Conservation (phyloP, 163 green algal genomes). For the Chlorella variabilis region DNA sequence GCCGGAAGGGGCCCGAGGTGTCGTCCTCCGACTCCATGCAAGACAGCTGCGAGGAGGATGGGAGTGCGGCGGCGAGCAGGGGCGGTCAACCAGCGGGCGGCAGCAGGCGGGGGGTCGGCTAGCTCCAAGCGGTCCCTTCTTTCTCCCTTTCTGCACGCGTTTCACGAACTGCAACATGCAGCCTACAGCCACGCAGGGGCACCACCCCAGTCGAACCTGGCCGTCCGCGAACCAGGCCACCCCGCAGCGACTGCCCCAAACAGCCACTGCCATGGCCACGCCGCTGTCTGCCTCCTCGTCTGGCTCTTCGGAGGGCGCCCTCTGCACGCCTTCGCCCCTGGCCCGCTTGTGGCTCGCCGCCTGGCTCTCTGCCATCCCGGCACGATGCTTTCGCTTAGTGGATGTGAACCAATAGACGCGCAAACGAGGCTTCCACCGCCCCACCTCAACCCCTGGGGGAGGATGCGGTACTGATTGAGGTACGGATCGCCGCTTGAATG, state of each 20-base stretch:
- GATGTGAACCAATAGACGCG: too few species aligned
- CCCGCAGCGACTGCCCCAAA: neutral
- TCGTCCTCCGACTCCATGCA: slow-evolving; percentile 49
- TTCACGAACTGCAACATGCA: too few species aligned
- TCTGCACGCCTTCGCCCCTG: too few species aligned
- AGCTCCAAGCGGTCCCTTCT: too few species aligned
- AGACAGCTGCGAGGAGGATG: slow-evolving; percentile 17
- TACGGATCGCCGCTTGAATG: too few species aligned
- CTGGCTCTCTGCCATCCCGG: neutral
- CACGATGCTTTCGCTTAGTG: too few species aligned
- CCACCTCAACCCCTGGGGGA: too few species aligned
- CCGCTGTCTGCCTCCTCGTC: neutral
- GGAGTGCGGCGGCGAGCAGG: neutral
- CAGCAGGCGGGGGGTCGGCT: too few species aligned
- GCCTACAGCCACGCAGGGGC: too few species aligned
- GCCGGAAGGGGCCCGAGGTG: slow-evolving; percentile 37
- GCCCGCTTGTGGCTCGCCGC: neutral
- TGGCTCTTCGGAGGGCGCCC: neutral
- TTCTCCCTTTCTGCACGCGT: too few species aligned
- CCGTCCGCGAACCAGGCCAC: slow-evolving; percentile 2
- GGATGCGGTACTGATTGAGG: too few species aligned
- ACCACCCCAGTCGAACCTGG: neutral
- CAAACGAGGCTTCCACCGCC: too few species aligned
- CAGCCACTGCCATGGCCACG: neutral
- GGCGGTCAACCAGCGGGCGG: neutral